Conservation (phyloP, 1,284 basidiomycete species). For the Tylopilus sp. region DNA sequence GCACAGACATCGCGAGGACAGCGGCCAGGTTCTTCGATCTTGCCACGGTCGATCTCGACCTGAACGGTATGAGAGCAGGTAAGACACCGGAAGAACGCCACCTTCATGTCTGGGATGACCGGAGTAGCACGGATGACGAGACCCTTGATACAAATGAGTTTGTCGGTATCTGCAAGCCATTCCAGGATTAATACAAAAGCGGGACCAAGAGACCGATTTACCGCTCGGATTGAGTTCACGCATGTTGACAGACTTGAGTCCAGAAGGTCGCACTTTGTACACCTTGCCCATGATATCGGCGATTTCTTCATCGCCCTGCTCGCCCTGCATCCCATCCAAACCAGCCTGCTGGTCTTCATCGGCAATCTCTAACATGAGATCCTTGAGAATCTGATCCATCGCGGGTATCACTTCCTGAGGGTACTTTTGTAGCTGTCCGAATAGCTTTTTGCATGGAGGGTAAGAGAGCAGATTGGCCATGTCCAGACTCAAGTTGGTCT, state of each 20-base stretch:
- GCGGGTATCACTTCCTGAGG: constrained; percentile 96
- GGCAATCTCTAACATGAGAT: constrained; percentile 79
- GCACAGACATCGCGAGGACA: constrained; percentile 94
- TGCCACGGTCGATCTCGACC: constrained; percentile 94
- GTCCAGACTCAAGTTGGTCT: constrained; percentile 92
- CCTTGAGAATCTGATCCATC: constrained; percentile 95
- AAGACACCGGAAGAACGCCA: constrained; percentile 97
- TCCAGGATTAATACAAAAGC: constrained; percentile 1
- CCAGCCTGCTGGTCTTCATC: constrained; percentile 73
- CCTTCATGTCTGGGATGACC: constrained; percentile 98
- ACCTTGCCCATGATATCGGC: constrained; percentile 75
- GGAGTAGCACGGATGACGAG: constrained; percentile 97
- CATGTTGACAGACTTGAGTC: constrained; percentile 83
- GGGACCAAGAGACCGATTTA: constrained; percentile 33
- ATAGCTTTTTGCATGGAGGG: constrained; percentile 80
- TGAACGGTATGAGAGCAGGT: constrained; percentile 93
- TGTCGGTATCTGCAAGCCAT: constrained; percentile 80
- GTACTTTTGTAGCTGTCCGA: constrained; percentile 81
- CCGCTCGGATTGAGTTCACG: constrained; percentile 86
- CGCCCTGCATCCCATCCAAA: constrained; percentile 65
- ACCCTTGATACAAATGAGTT: constrained; percentile 93
- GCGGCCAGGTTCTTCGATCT: constrained; percentile 87
- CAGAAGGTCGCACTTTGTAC: constrained; percentile 92
- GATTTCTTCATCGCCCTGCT: constrained; percentile 73
- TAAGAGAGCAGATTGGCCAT: constrained; percentile 86